These are phyloP conservation scores for Sugiyamaella novakii DNA, from an alignment of 1,139 yeast genomes.

Conservation along the genomic window DNA sequence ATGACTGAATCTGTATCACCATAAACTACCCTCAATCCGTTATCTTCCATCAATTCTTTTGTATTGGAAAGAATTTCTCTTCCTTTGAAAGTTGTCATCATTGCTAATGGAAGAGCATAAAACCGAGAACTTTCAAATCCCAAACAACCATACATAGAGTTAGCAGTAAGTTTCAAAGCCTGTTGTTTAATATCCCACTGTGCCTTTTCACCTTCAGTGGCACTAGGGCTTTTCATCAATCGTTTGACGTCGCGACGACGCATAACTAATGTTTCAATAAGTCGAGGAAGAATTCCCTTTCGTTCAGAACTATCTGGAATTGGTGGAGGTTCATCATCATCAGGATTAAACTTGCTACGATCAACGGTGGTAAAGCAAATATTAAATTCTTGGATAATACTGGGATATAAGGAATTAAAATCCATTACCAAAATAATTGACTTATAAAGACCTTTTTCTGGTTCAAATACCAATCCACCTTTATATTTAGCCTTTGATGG, in stretches of 20 bases:
- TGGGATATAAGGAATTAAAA: slow-evolving; percentile 95
- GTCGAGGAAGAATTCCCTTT: slow-evolving; percentile 84
- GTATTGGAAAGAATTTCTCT: slow-evolving; percentile 95
- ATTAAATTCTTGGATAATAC: slow-evolving; percentile 94
- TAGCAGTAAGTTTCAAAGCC: slow-evolving; percentile 94
- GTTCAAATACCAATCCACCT: slow-evolving; percentile 98
- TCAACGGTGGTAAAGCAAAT: slow-evolving; percentile 96
- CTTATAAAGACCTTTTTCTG: slow-evolving; percentile 92
- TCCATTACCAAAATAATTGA: slow-evolving; percentile 93
- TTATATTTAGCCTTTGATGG: slow-evolving; percentile 58
- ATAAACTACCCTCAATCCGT: slow-evolving; percentile 83
- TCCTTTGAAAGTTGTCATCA: slow-evolving; percentile 93
- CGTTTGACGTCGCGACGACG: slow-evolving; percentile 94
- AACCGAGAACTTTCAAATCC: slow-evolving; percentile 92
- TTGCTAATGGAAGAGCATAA: slow-evolving; percentile 94
- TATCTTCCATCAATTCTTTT: slow-evolving; percentile 84
- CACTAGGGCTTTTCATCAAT: slow-evolving; percentile 73
- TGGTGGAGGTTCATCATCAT: slow-evolving; percentile 69
- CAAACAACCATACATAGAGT: slow-evolving; percentile 98
- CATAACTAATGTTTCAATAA: slow-evolving; percentile 79
- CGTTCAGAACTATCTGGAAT: slow-evolving; percentile 61
- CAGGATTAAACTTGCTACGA: slow-evolving; percentile 53
- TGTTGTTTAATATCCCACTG: slow-evolving; percentile 91
- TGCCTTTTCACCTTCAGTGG: slow-evolving; percentile 59
- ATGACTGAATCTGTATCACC: slow-evolving; percentile 99